Conservation (phyloP, 2,329 filamentous ascomycete genomes). For the Neonectria magnoliae region DNA sequence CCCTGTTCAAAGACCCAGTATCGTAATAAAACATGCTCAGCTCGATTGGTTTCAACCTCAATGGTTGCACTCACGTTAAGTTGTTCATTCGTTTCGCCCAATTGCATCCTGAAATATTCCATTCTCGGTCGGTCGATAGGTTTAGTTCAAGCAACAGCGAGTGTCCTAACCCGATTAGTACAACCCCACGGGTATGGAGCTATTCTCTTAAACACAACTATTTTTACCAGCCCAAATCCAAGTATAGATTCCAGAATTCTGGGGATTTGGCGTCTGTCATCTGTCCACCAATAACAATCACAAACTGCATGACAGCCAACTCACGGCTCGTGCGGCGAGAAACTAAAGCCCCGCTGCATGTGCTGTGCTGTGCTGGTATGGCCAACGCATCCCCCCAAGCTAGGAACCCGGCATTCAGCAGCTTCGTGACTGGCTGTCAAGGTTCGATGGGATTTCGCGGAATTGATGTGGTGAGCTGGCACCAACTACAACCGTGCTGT, state of each 20-base stretch:
- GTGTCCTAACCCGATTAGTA: background rate
- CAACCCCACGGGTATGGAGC: background rate
- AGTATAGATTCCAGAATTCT: slow-evolving; percentile 10
- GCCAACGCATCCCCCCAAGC: slow-evolving; percentile 42
- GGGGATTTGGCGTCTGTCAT: background rate
- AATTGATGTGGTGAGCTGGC: slow-evolving; percentile 42
- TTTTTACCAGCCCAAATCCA: slow-evolving; percentile 18
- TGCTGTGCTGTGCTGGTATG: slow-evolving; percentile 36
- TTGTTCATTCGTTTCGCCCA: background rate
- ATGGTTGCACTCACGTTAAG: background rate
- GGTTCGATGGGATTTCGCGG: slow-evolving; percentile 4
- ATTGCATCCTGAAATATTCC: background rate
- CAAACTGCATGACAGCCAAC: background rate
- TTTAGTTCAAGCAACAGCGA: background rate
- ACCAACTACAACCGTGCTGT: slow-evolving; percentile 7
- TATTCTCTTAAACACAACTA: slow-evolving; percentile 10
- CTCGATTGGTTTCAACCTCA: background rate
- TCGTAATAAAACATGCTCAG: background rate
- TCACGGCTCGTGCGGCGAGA: slow-evolving; percentile 20
- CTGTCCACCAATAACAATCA: slow-evolving; percentile 25
- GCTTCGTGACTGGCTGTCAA: slow-evolving; percentile 27
- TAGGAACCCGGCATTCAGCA: slow-evolving; percentile 22
- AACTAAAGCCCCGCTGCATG: slow-evolving; percentile 26
- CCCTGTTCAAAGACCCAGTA: background rate
- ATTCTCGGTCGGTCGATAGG: background rate